Evolutionary conservation across 1,284 basidiomycete species (phyloP), one percentile per base, ranked within the genome.

Genomic region (Rhodotorula glutinis): DNA sequence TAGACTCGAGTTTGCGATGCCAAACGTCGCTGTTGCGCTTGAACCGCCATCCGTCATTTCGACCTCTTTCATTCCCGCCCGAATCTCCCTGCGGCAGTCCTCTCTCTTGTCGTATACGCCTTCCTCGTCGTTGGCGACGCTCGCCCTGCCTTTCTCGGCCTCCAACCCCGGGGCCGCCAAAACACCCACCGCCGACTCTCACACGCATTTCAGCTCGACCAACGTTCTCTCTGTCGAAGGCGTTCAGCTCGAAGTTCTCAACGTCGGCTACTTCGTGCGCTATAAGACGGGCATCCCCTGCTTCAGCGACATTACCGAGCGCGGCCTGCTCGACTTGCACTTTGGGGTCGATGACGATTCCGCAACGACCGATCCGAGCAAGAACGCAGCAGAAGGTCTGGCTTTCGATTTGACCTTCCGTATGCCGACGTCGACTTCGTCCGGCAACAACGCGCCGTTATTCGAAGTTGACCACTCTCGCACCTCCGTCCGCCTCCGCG

Each of bases 241-340:
- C 2, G 27, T 72, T 7, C 57, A 63, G 5, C 44, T 72, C 68
- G 74, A 76, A 52, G 79, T 81, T 3, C 74, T 75, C 54, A 78
- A 82, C 71, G 80, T 82, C 60, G 79, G 80, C 25, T 82, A 80
- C 78, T 82, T 79, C 76, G 73, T 80, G 65, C 71, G 76, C 70
- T 54, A 65, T 55, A 49, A 63, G 4, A 55, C 75, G 3, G 60
- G 59, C 14, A 78, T 81, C 62, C 58, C 62, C 0, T 67, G 62
- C 46, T 4, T 67, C 53, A 25, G 54, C 4, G 40, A 30, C 29
- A 44, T 63, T 14, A 58, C 55, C 16, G 81, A 82, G 69, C 77
- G 79, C 53, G 81, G 81, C 65, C 66, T 82, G 17, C 77, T 82
- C 62, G 80, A 80, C 71, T 72, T 82, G 63, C 75, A 79, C 29